Evolutionary conservation across 768 basidiomycete genomes (phyloP), one percentile per base, ranked within the genome.

Genomic region (Macrolepiota fuliginosa): DNA sequence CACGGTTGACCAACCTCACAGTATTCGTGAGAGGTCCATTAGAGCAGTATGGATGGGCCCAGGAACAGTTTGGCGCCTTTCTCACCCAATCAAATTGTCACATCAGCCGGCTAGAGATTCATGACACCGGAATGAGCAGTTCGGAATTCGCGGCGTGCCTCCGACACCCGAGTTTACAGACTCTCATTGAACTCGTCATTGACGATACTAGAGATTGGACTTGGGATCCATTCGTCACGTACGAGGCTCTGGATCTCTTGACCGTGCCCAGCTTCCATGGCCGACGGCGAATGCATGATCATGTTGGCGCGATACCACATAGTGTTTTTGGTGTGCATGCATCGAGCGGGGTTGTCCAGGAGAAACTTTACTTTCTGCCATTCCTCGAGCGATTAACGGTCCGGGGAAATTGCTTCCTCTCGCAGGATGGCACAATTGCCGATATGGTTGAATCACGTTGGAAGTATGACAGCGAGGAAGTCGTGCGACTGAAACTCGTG

Each of bases 401-500:
- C 32, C 69, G 68, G 17, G 74, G 71, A 47, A 69, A 67, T 55
- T 71, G 72, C 54, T 60, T 74, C 39, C 67, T 68, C 64, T 68
- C 71, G 32, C 63, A 68, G 2, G 71, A 74, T 63, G 74, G 73
- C 3, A 65, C 66, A 19, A 64, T 78, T 15, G 69, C 74, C 13
- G 70, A 70, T 24, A 76, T 78, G 74, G 73, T 75, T 32, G 72
- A 76, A 54, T 73, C 74, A 42, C 71, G 76, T 6, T 75, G 72
- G 73, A 69, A 70, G 52, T 62, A 63, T 51, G 55, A 66, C 29
- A 57, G 53, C 51, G 57, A 49, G 24, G 65, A 61, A 25, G 64
- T 72, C 22, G 63, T 66, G 51, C 71, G 70, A 6, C 65, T 78
- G 45, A 70, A 65, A 29, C 66, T 67, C 53, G 66, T 76, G 22